Base-by-base conservation (phyloP, 2,329 filamentous ascomycete genomes). In the Massarina eburnea region DNA sequence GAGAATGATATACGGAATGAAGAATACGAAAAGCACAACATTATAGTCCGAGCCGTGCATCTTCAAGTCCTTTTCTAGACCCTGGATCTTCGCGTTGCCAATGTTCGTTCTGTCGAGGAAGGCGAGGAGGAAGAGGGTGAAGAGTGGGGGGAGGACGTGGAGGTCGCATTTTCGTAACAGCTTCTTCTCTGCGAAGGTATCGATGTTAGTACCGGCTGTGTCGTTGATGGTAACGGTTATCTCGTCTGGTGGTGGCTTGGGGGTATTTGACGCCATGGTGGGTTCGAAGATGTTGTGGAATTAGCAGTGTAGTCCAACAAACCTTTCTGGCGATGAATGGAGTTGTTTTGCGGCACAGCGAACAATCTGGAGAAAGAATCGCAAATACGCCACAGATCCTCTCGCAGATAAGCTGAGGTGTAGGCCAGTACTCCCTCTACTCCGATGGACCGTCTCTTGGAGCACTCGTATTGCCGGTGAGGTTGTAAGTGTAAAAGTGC, bases 111-210 rank as follows among this genome's bases (percentile, higher is more conserved):
- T 41, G 43, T 66, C 63, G 4, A 68, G 52, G 46, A 66, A 66
- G 1, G 65, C 60, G 1, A 67, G 46, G 4, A 68, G 48, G 29
- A 67, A 68, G 1, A 80, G 58, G 4, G 76, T 43, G 44, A 69
- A 74, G 8, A 80, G 59, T 14, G 76, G 72, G 0, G 78, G 77
- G 6, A 80, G 59, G 20, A 80, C 67, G 36, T 73, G 68, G 12
- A 76, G 47, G 50, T 80, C 77, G 39, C 71, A 68, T 61, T 80
- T 80, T 36, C 72, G 61, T 7, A 79, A 52, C 12, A 79, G 58
- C 45, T 70, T 73, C 57, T 72, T 75, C 49, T 79, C 76, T 8
- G 70, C 69, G 2, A 56, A 44, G 4, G 62, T 59, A 45, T 73
- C 69, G 37, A 66, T 58, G 21, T 58, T 52, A 1, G 46, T 55